These are phyloP conservation scores for Serendipita indica DNA, from an alignment of 768 basidiomycete genomes.

Conservation along the genomic window DNA sequence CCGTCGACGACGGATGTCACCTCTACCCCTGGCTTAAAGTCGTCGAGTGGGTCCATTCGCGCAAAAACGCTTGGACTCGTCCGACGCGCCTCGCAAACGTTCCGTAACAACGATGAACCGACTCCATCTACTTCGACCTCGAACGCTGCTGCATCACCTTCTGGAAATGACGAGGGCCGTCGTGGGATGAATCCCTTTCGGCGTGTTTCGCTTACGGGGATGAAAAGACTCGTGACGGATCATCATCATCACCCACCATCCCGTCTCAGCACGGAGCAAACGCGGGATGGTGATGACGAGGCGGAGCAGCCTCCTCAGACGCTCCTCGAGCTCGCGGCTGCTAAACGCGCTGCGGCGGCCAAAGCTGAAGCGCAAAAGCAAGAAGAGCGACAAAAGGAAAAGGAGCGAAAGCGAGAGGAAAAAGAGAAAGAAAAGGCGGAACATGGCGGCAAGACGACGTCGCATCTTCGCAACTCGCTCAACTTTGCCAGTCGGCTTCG, in stretches of 20 bases:
- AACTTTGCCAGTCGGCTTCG: not conserved
- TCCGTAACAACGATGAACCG: not conserved
- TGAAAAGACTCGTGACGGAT: not conserved
- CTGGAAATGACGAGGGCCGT: not conserved
- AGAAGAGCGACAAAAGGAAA: no score
- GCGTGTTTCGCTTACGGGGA: constrained; percentile 4
- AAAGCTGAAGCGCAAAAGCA: not conserved
- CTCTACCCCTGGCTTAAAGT: not conserved
- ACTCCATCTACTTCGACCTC: not conserved
- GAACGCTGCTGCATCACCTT: not conserved
- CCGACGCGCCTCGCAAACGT: not conserved
- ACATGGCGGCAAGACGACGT: not conserved
- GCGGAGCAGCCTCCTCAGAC: no score
- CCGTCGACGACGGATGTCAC: not conserved
- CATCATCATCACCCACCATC: not conserved
- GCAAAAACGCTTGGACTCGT: not conserved
- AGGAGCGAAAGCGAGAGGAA: no score
- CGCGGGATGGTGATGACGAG: no score
- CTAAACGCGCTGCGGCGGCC: not conserved
- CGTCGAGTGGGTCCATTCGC: no score
- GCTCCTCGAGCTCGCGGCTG: no score
- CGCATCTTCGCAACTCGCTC: not conserved
- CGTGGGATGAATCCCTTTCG: constrained; percentile 3
- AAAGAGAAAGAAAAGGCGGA: no score
- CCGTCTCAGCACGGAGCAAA: not conserved